A percentile compares a stretch with the other conserved stretches of the same genome.
Evolutionary conservation across 257 asterid genomes (phyloP).

Genomic region (Forsythia viridissima): DNA sequence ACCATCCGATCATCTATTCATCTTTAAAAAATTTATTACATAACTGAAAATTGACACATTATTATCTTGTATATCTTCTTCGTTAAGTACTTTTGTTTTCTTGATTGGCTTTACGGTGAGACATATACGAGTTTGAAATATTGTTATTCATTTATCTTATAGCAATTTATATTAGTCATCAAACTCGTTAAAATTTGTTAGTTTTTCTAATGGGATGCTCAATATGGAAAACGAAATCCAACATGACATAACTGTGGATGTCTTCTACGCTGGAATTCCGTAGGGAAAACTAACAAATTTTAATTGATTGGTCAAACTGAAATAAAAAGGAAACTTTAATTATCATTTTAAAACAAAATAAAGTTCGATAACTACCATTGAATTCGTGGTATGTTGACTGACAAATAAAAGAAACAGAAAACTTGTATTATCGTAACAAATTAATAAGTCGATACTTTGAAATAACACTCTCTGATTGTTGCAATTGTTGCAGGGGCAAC

Average conservation of each 20-base stretch:
- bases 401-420: not conserved
- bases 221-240: not conserved
- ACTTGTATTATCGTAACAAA: not conserved
- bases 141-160: no score
- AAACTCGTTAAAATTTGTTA: not conserved
- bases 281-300: no score
- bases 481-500: slow-evolving; percentile 44
- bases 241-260: not conserved
- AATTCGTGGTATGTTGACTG: not conserved
- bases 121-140: no score
- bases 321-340: no score
- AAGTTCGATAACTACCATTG: not conserved
- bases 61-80: no score
- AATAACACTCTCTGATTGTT: not conserved
- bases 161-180: no score
- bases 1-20: not conserved
- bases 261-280: not conserved
- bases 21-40: not conserved
- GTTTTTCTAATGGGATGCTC: not conserved
- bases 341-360: not conserved
- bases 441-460: not conserved
- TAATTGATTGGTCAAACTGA: not conserved
- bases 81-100: not conserved
- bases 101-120: not conserved
- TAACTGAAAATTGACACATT: no score